Base-by-base conservation (phyloP, 768 basidiomycete genomes). In the Tylopilus vinaceipallidus region DNA sequence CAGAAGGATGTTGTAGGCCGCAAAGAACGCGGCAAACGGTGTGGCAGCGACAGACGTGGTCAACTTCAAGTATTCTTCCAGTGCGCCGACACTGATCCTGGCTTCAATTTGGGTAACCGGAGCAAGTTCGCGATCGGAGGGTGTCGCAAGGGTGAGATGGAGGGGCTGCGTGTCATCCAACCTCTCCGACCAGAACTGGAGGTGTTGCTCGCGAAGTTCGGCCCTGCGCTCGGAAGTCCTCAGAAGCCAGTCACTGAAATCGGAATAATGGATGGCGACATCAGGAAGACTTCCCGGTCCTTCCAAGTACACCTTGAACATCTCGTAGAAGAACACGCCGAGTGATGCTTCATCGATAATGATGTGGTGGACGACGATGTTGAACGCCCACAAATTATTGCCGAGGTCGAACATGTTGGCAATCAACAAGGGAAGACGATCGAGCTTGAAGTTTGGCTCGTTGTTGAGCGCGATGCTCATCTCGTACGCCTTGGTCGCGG, bases 261-360 rank as follows among this genome's bases (percentile, higher is more conserved):
- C 58, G 14, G 58, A 52, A 32, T 56, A 60, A 19, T 60, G 58
- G 6, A 60, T 49, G 14, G 38, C 29, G 13, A 59, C 58, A 5
- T 66, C 65, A 0, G 54, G 54, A 14, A 66, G 51, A 47, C 57
- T 56, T 35, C 52, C 65, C 10, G 60, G 49, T n/a, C 64, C 64
- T 6, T 66, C 52, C 44, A 66, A 35, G 49, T 66, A 66, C 27
- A 62, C 13, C 23, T 52, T 51, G 55, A 64, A 66, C 46, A 64
- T 47, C 34, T 66, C 64, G 45, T 63, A 64, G 51, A 66, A 66
- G 60, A 66, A 66, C 16, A 66, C 39, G 3, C 59, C 65, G 0
- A 66, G 54, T 1, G 65, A 66, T 23, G 63, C 52, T 38, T 67
- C 65, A 27, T 67, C 65, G 2, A 57, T 65, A 10, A 67, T 63